phyloP scores from a whole-genome alignment of 2,329 filamentous ascomycete species.

The Rugonectria rugulosa region DNA sequence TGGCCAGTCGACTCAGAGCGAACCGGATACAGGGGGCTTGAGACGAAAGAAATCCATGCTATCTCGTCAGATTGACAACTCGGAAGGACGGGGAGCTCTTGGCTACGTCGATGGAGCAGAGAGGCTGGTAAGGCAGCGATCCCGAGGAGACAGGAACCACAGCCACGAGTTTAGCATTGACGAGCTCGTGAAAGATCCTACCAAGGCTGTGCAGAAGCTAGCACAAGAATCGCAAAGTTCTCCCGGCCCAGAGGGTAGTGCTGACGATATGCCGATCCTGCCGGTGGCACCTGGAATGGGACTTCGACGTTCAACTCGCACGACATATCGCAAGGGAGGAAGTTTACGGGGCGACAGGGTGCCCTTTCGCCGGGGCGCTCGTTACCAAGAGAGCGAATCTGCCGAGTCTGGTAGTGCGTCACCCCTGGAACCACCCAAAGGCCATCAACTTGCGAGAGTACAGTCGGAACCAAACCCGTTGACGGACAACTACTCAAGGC shows the following conservation, averaged over 20 bases:
- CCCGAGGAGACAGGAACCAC: constrained; percentile 61
- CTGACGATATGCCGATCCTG: constrained; percentile 85
- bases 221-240: constrained; percentile 62
- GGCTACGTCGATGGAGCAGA: constrained; percentile 87
- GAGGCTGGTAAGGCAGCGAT: constrained; percentile 76
- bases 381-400: constrained; percentile 66
- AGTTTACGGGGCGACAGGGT: constrained; percentile 82
- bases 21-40: constrained; percentile 68
- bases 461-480: constrained; percentile 70
- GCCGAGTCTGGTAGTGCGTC: constrained; percentile 39
- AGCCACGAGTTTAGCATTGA: constrained; percentile 76
- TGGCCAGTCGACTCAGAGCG: constrained; percentile 57
- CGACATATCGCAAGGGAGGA: constrained; percentile 85
- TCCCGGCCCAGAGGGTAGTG: constrained; percentile 50
- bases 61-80: constrained; percentile 86
- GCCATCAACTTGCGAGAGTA: constrained; percentile 65
- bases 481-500: constrained; percentile 64
- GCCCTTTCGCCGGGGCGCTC: constrained; percentile 74
- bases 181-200: constrained; percentile 81
- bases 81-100: constrained; percentile 61
- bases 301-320: constrained; percentile 87
- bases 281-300: constrained; percentile 80
- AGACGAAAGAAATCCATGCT: constrained; percentile 95
- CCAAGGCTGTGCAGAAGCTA: constrained; percentile 74
- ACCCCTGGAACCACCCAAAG: constrained; percentile 55